Evolutionary conservation across 805 yeast genomes (phyloP).

Genomic region (Lipomyces starkeyi): DNA sequence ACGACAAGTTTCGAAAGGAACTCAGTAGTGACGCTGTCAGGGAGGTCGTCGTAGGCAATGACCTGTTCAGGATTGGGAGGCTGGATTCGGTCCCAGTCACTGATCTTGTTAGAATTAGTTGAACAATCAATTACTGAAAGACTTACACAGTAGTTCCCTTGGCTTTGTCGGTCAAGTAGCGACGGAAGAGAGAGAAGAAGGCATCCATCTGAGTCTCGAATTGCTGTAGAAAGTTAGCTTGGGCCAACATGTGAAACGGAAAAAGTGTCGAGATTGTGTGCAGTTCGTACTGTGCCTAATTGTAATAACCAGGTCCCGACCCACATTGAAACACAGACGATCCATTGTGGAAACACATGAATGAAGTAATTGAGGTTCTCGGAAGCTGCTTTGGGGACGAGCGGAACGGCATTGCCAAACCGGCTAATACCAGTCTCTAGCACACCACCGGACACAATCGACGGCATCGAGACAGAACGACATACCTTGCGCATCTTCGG

Average conservation of each 20-base stretch:
- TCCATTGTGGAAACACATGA: not conserved
- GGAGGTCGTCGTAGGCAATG: conserved; percentile 69
- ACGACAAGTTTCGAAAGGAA: conserved; percentile 87
- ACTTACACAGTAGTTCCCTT: conserved; percentile 67
- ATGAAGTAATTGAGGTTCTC: not conserved
- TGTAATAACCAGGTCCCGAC: not conserved
- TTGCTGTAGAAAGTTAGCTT: conserved; percentile 49
- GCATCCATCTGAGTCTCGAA: conserved; percentile 94
- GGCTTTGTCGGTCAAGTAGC: conserved; percentile 89
- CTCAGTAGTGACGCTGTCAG: conserved; percentile 44
- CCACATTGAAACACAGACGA: not conserved
- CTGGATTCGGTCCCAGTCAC: conserved; percentile 92
- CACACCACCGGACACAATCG: not conserved
- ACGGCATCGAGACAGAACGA: not conserved
- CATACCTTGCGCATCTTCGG: conserved; percentile 44
- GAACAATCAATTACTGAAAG: not conserved
- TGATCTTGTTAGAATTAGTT: not conserved
- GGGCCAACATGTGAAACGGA: conserved; percentile 33
- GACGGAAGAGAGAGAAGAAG: conserved; percentile 89
- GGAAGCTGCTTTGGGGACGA: not conserved
- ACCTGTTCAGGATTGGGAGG: conserved; percentile 92
- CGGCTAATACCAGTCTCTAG: not conserved
- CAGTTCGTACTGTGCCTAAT: not conserved
- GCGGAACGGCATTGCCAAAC: not conserved
- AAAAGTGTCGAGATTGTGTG: not conserved